These are phyloP conservation scores for Graphilbum sp. DNA, from an alignment of 2,329 filamentous ascomycete species.

Conservation along the genomic window DNA sequence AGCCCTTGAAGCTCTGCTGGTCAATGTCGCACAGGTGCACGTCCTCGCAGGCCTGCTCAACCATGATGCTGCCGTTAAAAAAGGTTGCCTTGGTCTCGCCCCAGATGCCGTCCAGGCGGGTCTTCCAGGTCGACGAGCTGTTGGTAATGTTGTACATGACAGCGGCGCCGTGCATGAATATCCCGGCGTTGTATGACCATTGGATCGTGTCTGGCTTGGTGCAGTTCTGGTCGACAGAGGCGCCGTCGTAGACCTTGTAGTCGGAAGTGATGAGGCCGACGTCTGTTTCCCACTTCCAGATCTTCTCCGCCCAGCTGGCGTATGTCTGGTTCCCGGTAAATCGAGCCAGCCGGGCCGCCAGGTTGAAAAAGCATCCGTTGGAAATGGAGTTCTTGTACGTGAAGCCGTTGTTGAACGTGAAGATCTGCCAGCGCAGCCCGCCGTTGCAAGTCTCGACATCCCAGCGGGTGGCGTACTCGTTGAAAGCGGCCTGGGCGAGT, in stretches of 20 bases:
- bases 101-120: slow-evolving; percentile 41
- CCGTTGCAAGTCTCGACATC: slow-evolving; percentile 50
- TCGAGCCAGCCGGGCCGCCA: slow-evolving; percentile 53
- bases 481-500: slow-evolving; percentile 64
- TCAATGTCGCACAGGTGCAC: slow-evolving; percentile 48
- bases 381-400: slow-evolving; percentile 54
- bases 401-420: slow-evolving; percentile 56
- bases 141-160: slow-evolving; percentile 47
- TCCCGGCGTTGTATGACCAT: slow-evolving; percentile 56
- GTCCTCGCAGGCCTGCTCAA: slow-evolving; percentile 51
- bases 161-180: slow-evolving; percentile 45
- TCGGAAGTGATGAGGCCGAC: slow-evolving; percentile 39
- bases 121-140: slow-evolving; percentile 33
- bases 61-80: slow-evolving; percentile 37
- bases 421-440: slow-evolving; percentile 77
- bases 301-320: slow-evolving; percentile 53
- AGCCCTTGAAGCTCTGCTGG: slow-evolving; percentile 62
- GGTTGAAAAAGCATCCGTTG: slow-evolving; percentile 54
- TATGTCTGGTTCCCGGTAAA: slow-evolving; percentile 73
- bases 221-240: slow-evolving; percentile 29
- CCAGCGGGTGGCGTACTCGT: slow-evolving; percentile 59
- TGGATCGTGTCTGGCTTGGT: slow-evolving; percentile 37
- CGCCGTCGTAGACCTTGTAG: slow-evolving; percentile 42
- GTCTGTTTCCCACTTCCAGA: slow-evolving; percentile 48
- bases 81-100: slow-evolving; percentile 35